Evolutionary conservation across 1,284 basidiomycete species (phyloP).

Genomic region (Hemileia vastatrix): DNA sequence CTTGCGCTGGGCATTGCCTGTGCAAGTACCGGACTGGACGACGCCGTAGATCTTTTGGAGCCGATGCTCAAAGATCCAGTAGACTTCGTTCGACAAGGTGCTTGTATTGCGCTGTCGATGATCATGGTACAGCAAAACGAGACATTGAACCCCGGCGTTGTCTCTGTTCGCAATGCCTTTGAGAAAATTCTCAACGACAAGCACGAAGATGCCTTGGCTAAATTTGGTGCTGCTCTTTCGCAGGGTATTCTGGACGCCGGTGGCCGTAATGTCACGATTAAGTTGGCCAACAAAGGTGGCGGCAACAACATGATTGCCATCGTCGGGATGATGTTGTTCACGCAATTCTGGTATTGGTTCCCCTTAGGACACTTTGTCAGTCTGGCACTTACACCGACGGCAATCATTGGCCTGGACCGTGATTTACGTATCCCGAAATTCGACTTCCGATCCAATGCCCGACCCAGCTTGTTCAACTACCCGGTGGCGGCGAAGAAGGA

Average conservation of each 20-base stretch:
- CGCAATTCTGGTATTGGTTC: conserved; percentile 99
- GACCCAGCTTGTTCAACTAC: conserved; percentile 62
- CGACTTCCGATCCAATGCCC: conserved; percentile 72
- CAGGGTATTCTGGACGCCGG: conserved; percentile 94
- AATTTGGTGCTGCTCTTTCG: conserved; percentile 83
- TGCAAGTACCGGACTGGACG: conserved; percentile 84
- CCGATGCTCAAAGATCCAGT: conserved; percentile 93
- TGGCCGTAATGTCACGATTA: conserved; percentile 85
- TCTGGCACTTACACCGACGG: conserved; percentile 83
- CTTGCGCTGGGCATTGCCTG: conserved; percentile 88
- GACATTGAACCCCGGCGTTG: conserved; percentile 67
- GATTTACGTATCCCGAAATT: conserved; percentile 73
- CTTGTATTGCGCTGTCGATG: conserved; percentile 86
- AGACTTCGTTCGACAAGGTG: conserved; percentile 91
- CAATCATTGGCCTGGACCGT: conserved; percentile 75
- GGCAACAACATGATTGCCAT: conserved; percentile 81
- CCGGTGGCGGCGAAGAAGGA: conserved; percentile 69
- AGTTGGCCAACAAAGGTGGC: conserved; percentile 76
- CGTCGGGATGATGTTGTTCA: conserved; percentile 91
- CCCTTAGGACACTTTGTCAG: conserved; percentile 86
- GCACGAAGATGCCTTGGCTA: conserved; percentile 92
- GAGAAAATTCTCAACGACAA: conserved; percentile 81
- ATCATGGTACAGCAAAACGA: conserved; percentile 89
- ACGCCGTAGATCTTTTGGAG: conserved; percentile 84
- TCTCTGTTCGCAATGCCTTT: conserved; percentile 67